Evolutionary conservation across 306 rosid genomes (phyloP).

Genomic region (Arachis hypogaea): DNA sequence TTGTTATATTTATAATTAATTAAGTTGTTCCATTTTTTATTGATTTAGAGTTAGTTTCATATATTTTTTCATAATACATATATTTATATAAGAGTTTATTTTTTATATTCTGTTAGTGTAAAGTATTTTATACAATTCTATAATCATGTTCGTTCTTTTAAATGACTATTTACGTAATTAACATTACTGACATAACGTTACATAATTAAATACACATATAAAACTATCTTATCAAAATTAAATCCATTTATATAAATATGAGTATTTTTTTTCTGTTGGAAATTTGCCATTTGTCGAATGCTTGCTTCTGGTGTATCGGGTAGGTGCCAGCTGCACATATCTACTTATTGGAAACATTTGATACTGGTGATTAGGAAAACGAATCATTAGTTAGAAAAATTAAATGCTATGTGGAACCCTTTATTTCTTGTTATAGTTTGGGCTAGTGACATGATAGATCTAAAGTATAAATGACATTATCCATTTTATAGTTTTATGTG

Average conservation of each 20-base stretch:
- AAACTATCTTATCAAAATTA: too few species aligned
- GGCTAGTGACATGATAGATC: constrained; percentile 48
- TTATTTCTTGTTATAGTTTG: constrained; percentile 42
- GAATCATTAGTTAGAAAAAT: constrained; percentile 48
- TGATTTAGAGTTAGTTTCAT: too few species aligned
- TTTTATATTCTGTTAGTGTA: too few species aligned
- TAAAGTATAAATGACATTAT: constrained; percentile 52
- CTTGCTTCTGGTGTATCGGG: constrained; percentile 42
- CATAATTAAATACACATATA: too few species aligned
- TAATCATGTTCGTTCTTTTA: too few species aligned
- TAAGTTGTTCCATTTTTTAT: too few species aligned
- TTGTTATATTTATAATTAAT: too few species aligned
- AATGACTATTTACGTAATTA: too few species aligned
- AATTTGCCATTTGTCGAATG: constrained; percentile 57
- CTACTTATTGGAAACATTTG: constrained; percentile 53
- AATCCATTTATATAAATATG: neutral
- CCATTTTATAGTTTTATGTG: constrained; percentile 38
- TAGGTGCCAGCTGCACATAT: constrained; percentile 68
- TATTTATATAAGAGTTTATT: too few species aligned
- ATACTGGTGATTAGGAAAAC: constrained; percentile 55
- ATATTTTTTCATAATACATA: neutral
- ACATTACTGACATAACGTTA: too few species aligned
- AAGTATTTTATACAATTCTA: too few species aligned
- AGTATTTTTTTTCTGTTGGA: constrained; percentile 20
- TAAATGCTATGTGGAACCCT: constrained; percentile 39